Evolutionary conservation across 2,329 filamentous ascomycete genomes (phyloP), one percentile per base, ranked within the genome.

Genomic region (Chalaropsis thielavioides): DNA sequence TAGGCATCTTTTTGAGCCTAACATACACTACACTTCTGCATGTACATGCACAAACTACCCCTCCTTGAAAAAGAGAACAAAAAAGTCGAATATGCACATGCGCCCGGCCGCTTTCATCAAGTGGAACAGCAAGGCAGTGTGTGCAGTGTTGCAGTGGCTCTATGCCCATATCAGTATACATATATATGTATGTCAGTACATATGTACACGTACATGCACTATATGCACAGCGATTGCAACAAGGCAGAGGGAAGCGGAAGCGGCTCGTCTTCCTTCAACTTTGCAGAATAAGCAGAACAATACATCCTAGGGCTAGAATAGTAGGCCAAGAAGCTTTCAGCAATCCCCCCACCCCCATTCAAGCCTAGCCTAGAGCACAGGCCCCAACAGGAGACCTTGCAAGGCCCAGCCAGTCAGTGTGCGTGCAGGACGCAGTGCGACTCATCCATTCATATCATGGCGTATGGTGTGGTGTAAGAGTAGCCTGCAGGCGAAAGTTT

Each of bases 11-110:
- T 8, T n/a, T 35, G 27, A 31, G 54, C 54, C 54, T 38, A 58
- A 58, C 54, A 46, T n/a, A 19, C 3, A 3, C 3, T 5, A 31
- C 15, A 4, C 4, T 1, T 17, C 15, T 46, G 15, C 2, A 19
- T 4, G 15, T 10, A 46, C 8, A 58, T 58, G 27, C 27, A 58
- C 27, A 49, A 46, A 27, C 15, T 49, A 64, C 38, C 40, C 44
- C 41, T 58, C 54, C 13, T 35, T 27, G 17, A 58, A 31, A 46
- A n/a, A 31, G 31, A 31, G 8, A 51, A 17, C 1, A 13, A 10
- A 38, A 58, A 58, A 51, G 19, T 46, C 11, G n/a, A 17, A 46
- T 59, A 59, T 62, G 60, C 60, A 65, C 19, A 38, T 43, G 64
- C 46, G 51, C 38, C 64, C 60, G 58, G 31, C 41, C 40, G 17